These are phyloP conservation scores for Chaetomiaceae sp. DNA, from an alignment of 2,329 filamentous ascomycete species.

Conservation along the genomic window DNA sequence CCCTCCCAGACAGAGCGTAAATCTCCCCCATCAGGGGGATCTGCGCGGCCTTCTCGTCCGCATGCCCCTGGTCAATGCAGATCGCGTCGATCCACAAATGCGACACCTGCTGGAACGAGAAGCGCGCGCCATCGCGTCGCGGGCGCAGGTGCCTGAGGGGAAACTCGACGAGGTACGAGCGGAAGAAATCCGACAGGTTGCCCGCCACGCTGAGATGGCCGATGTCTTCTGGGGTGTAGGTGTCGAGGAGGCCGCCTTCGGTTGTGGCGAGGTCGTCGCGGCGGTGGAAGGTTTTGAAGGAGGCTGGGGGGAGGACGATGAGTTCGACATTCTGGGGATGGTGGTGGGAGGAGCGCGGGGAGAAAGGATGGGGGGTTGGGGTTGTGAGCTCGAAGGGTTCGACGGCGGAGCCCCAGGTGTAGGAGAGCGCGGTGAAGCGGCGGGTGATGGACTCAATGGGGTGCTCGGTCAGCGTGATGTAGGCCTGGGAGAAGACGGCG, in stretches of 20 bases:
- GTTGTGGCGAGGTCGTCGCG: conserved; percentile 4
- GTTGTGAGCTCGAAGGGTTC: conserved; percentile 7
- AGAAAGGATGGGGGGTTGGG: too few species aligned
- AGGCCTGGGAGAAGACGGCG: conserved; percentile 2
- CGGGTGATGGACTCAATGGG: conserved; percentile 7
- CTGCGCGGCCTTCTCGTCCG: conserved; percentile 12
- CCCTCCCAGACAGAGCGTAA: conserved; percentile 10
- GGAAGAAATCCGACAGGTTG: conserved; percentile 14
- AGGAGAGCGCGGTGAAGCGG: conserved; percentile 17
- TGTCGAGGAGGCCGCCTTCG: conserved; percentile 3
- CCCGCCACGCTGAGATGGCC: not conserved
- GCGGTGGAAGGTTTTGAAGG: conserved; percentile 9
- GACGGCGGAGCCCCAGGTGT: conserved; percentile 16
- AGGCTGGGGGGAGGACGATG: conserved; percentile 1
- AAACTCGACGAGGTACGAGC: conserved; percentile 5
- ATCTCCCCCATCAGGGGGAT: conserved; percentile 19
- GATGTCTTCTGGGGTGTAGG: conserved; percentile 4
- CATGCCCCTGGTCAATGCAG: conserved; percentile 16
- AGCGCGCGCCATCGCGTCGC: not conserved
- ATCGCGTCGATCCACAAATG: conserved; percentile 18
- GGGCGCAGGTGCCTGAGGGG: not conserved
- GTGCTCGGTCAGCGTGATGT: conserved; percentile 4
- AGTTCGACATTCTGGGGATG: conserved; percentile 1
- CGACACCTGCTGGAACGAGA: not conserved
- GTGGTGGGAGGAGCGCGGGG: not conserved